These are phyloP conservation scores for Aspergillus sp. DNA, from an alignment of 2,329 filamentous ascomycete genomes.

Conservation along the genomic window DNA sequence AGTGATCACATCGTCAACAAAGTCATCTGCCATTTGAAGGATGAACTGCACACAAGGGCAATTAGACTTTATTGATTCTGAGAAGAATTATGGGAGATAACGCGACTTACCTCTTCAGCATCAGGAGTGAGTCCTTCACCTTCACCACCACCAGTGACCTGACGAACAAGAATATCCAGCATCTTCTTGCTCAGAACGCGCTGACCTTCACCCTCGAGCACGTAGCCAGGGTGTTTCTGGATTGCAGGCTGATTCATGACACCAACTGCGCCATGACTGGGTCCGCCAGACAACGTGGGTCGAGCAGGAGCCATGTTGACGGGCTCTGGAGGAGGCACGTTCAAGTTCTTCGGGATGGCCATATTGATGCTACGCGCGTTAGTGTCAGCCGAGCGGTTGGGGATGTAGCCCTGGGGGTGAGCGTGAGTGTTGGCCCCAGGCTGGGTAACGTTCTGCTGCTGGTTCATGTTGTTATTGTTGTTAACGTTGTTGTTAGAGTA, in stretches of 20 bases:
- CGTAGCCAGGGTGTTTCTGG: slow-evolving; percentile 76
- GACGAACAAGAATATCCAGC: slow-evolving; percentile 88
- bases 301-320: slow-evolving; percentile 71
- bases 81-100: slow-evolving; percentile 2
- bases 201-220: slow-evolving; percentile 88
- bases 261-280: slow-evolving; percentile 72
- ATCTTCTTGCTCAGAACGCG: slow-evolving; percentile 97
- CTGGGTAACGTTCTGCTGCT: slow-evolving; percentile 32
- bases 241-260: slow-evolving; percentile 87
- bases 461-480: slow-evolving; percentile 22
- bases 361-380: slow-evolving; percentile 62
- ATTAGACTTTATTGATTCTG: slow-evolving; percentile 12
- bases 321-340: slow-evolving; percentile 69
- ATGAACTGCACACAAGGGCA: slow-evolving; percentile 62
- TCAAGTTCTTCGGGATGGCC: slow-evolving; percentile 79
- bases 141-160: slow-evolving; percentile 81
- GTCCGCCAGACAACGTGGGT: slow-evolving; percentile 80
- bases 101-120: slow-evolving; percentile 78
- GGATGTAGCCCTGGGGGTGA: slow-evolving; percentile 45
- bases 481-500: slow-evolving; percentile 39
- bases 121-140: slow-evolving; percentile 82
- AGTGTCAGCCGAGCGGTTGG: slow-evolving; percentile 43
- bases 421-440: slow-evolving; percentile 38
- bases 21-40: slow-evolving; percentile 86
- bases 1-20: slow-evolving; percentile 87